Evolutionary conservation across 2,329 filamentous ascomycete species (phyloP), one percentile per base, ranked within the genome.

Genomic region (Sporothrix phasma): DNA sequence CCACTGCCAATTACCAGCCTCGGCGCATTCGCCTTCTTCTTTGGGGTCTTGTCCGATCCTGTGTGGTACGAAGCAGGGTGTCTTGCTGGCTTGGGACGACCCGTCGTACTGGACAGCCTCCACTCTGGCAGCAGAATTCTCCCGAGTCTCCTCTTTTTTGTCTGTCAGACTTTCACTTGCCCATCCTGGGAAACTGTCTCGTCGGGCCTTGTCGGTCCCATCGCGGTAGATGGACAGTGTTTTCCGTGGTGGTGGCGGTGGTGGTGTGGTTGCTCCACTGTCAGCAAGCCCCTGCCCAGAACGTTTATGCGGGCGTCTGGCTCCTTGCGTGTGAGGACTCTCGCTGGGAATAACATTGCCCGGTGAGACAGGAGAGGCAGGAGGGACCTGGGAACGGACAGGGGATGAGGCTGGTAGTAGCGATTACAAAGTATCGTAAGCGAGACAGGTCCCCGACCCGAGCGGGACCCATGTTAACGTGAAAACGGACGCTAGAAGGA

Each of bases 111-210:
- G 53, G 53, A 17, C 13, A 43, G 34, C 34, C 24, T 45, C 56
- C 37, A 46, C 56, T 34, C 19, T 24, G 10, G n/a, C n/a, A n/a
- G n/a, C n/a, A n/a, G n/a, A n/a, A n/a, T n/a, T n/a, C n/a, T n/a
- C n/a, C n/a, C n/a, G n/a, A n/a, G n/a, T n/a, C n/a, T n/a, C 34
- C 53, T n/a, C 13, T 8, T 54, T 22, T 39, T 5, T 5, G 47
- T 34, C 47, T 54, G 3, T 24, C n/a, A 8, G 37, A 58, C 51
- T 56, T 39, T 56, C 51, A 56, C 31, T 39, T 58, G 53, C 41
- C 56, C 24, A 60, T 60, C 56, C 46, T 58, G 53, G 56, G 56
- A 60, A 60, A 60, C 56, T 41, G 24, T 34, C 41, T 60, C 56
- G 56, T 60, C 56, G 56, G 56, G 56, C 56, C 41, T 60, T 60